These are phyloP conservation scores for Tylopilus subfusipes DNA, from an alignment of 768 basidiomycete genomes.

Conservation along the genomic window DNA sequence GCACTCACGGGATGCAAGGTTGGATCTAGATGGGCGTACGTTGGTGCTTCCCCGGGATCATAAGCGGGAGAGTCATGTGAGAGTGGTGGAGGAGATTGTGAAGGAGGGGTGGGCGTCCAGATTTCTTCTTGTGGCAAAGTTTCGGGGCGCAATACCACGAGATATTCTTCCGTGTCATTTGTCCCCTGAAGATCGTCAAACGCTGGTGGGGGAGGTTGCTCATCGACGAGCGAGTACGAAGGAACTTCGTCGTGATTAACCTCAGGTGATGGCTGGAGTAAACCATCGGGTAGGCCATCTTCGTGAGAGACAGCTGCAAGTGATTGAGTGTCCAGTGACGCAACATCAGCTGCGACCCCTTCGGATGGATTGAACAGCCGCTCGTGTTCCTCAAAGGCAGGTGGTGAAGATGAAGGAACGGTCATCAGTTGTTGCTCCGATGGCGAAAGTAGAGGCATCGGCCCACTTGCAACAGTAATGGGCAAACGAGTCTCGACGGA, in stretches of 20 bases:
- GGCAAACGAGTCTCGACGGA: background rate
- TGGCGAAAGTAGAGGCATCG: background rate
- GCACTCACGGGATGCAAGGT: background rate
- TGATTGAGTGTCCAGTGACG: background rate
- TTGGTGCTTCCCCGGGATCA: background rate
- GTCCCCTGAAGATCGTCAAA: constrained; percentile 17
- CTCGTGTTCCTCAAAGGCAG: constrained; percentile 4
- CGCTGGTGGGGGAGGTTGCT: constrained; percentile 23
- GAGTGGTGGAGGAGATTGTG: background rate
- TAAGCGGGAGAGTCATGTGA: background rate
- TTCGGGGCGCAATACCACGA: background rate
- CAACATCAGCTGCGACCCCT: background rate
- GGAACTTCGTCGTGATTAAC: constrained; percentile 19
- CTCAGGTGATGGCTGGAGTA: background rate
- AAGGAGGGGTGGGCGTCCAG: background rate
- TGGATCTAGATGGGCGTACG: background rate
- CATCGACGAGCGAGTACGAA: constrained; percentile 23
- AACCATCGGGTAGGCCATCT: background rate
- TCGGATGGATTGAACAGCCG: background rate
- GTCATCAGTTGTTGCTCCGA: background rate
- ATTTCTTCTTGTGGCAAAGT: background rate
- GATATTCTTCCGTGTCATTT: background rate
- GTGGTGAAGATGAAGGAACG: background rate
- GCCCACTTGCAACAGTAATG: background rate
- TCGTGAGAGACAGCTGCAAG: background rate